Evolutionary conservation across 371 early-diverging fungal species (phyloP).

Genomic region (Aphelidium insulamus): DNA sequence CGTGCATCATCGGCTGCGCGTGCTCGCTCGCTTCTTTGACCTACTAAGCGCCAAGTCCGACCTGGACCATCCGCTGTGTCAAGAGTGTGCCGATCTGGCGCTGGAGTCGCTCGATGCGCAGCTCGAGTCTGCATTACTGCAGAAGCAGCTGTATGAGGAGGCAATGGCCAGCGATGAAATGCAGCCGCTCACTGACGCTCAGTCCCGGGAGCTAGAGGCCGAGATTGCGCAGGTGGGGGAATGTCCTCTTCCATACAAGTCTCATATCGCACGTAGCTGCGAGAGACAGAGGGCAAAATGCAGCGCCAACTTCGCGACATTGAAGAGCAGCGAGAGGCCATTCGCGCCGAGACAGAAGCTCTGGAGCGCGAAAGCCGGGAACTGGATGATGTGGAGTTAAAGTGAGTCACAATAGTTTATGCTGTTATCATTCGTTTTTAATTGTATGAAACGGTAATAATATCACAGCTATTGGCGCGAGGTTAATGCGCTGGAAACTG

Average conservation of each 20-base stretch:
- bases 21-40: constrained; percentile 39
- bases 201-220: constrained; percentile 15
- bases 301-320: constrained; percentile 23
- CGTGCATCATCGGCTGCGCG: constrained; percentile 29
- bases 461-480: constrained; percentile 37
- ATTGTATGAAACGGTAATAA: background rate
- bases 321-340: constrained; percentile 25
- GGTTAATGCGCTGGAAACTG: constrained; percentile 39
- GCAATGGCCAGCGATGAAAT: constrained; percentile 32
- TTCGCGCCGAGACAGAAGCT: constrained; percentile 28
- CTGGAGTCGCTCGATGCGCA: constrained; percentile 39
- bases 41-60: constrained; percentile 40
- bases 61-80: constrained; percentile 67
- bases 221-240: constrained; percentile 22
- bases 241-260: constrained; percentile 1
- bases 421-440: no score
- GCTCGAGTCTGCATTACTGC: constrained; percentile 35
- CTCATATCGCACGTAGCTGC: no score
- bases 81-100: constrained; percentile 64
- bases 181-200: constrained; percentile 21
- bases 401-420: background rate
- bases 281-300: constrained; percentile 9
- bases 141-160: constrained; percentile 49
- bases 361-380: constrained; percentile 32
- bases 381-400: constrained; percentile 31